Evolutionary conservation across 805 yeast species (phyloP), one percentile per base, ranked within the genome.

Genomic region (Clavispora vitiphila): DNA sequence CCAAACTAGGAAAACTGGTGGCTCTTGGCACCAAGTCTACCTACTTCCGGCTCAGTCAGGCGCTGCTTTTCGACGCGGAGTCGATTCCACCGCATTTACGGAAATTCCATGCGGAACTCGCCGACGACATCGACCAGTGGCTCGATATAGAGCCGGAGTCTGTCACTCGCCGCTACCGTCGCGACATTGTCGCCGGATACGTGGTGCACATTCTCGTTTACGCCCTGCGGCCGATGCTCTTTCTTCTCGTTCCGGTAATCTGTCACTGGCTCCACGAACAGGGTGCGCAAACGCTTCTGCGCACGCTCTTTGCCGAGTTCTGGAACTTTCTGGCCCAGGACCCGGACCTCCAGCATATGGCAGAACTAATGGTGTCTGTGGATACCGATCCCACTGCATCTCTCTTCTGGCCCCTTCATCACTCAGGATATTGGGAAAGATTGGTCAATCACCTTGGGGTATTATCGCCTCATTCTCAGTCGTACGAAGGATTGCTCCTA

Each of bases 221-320:
- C 41, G 57, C 67, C 39, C 70, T 63, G 69, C 50, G 55, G 11
- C 51, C 44, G 44, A 46, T 57, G 11, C 46, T 67, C 21, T 68
- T 56, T 44, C 35, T 61, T 29, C 49, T 69, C 22, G 48, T 66
- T 2, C 74, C 73, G 1, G 56, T 59, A 0, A 42, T 67, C 2
- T 49, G 66, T 1, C 71, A 68, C 36, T 68, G 72, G 73, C 55
- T 67, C 15, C 42, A 50, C 22, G 70, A 64, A 35, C 60, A 60
- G 41, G 27, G 31, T 4, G 23, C 35, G 0, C 24, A 29, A 9
- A 32, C 23, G 15, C 18, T 23, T 8, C 47, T 42, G 48, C 35
- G 44, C 19, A 35, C 40, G 3, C 38, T 51, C 8, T 49, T 51
- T 25, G 10, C 23, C 18, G 50, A 44, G 18, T 49, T 18, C 23